Base-by-base conservation (phyloP, 116 monocot genomes). In the Phalaenopsis hybrid region DNA sequence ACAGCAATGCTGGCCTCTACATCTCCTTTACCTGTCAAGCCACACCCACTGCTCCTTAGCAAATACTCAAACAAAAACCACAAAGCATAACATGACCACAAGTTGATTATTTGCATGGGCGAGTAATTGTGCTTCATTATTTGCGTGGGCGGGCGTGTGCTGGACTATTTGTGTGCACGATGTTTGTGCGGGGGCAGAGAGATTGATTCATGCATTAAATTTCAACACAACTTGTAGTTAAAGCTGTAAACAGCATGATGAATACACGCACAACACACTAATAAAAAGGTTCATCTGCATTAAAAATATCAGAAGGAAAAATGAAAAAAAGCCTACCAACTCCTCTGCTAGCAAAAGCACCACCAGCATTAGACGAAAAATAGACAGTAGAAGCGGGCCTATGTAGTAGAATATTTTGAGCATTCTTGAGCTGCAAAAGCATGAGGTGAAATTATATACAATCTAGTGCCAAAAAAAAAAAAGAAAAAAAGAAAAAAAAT, bases 21-120 rank as follows among this genome's bases (percentile, higher is more conserved):
- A 41, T 78, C 68, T 73, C 41, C 57, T 49, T 80, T 85, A 70
- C 85, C 88, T 75, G 41, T 59, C 21, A 73, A 69, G 48, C 45
- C 49, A 58, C 6, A 58, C 28, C 48, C 68, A 18, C 50, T 41
- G 20, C 28, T 72, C 75, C 82, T 85, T 73, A 73, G 41, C 41
- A 73, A 69, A 9, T 5, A 73, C 72, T 13, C 12, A 73, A 73
- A 41, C 31, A 65, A 9, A 23, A 9, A 23, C 8, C 23, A 72
- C 0, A 1, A 37, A 72, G 13, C 31, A 72, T 72, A 72, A 73
- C 37, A 73, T 16, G 5, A 34, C 23, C 69, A 3, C 72, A 72
- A 11, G 37, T 15, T 41, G 41, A 41, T 41, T 41, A 41, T 6
- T 23, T 21, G 65, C 12, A 2, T 48, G 13, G 41, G 58, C 13